Evolutionary conservation across 179 eudicot species (phyloP), one percentile per base, ranked within the genome.

Genomic region (Camellia oleifera): DNA sequence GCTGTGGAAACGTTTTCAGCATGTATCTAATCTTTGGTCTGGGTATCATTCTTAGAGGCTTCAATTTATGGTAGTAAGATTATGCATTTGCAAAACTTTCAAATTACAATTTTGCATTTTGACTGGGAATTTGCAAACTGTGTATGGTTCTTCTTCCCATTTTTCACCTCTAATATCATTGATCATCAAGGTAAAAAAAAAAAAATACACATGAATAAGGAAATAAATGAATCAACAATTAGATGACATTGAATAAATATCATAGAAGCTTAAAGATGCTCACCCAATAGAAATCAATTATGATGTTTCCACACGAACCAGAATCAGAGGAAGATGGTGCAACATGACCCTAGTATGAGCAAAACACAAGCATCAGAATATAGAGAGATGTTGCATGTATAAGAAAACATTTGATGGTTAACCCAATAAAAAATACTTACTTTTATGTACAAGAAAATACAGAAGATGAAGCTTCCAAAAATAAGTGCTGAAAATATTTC

Each of bases 211-310:
- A 72, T 15, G 77, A 74, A 15, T 26, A 20, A 65, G 52, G 46
- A 50, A 80, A 53, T 15, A 52, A 23, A 42, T 70, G 66, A 64
- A 26, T 63, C 10, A 69, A 75, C 12, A n/a, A 75, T 44, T 13
- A 40, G 46, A 14, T 45, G 18, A 10, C 52, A 75, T 11, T 9
- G 11, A 44, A 60, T 7, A 61, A 61, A 66, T 7, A 75, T 54
- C 68, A 75, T 62, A 14, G 63, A 48, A 54, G 65, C 46, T 64
- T 5, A 32, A 76, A 23, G 72, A 80, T 73, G 78, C 94, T 91
- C 75, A 96, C 99, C 99, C 99, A 96, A 77, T 96, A 96, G 87
- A 96, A 96, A 84, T 96, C 99, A 69, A 96, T 87, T 48, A 96
- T 90, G 77, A 91, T 70, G 85, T 96, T 96, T 75, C 99, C 99